A percentile compares a stretch with the other conserved stretches of the same genome.
Evolutionary conservation across 1,139 yeast species (phyloP).

Genomic region (Suhomyces anneliseae): DNA sequence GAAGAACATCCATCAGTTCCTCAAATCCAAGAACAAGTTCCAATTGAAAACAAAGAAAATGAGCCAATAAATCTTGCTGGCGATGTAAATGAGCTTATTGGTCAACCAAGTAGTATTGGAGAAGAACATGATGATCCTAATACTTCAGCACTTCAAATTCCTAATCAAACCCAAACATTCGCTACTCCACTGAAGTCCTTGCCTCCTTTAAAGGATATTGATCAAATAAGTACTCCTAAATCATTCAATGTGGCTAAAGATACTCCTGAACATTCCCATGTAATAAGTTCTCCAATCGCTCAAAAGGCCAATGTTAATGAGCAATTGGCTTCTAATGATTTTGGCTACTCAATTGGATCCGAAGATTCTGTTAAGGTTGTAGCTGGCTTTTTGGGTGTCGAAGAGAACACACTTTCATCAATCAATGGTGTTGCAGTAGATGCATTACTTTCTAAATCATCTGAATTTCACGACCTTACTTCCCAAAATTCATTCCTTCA

Average conservation of each 20-base stretch:
- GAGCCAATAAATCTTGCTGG: neutral
- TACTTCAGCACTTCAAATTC: constrained; percentile 14
- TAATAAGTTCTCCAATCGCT: constrained; percentile 21
- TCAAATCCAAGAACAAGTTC: neutral
- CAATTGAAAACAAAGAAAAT: neutral
- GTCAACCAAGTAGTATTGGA: neutral
- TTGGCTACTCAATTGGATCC: constrained; percentile 3
- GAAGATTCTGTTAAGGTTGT: constrained; percentile 12
- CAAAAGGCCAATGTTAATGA: constrained; percentile 6
- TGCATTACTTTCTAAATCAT: constrained; percentile 43
- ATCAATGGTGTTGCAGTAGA: constrained; percentile 22
- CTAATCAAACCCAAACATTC: constrained; percentile 20
- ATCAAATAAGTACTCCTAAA: constrained; percentile 44
- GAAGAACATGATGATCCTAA: constrained; percentile 16
- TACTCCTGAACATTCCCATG: constrained; percentile 7
- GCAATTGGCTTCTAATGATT: constrained; percentile 2
- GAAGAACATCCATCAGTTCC: neutral
- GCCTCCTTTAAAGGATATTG: constrained; percentile 48
- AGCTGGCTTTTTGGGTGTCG: constrained; percentile 39
- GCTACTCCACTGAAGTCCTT: constrained; percentile 46
- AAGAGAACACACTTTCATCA: constrained; percentile 19
- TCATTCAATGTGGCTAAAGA: constrained; percentile 45
- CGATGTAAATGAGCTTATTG: neutral
- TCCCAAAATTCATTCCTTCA: constrained; percentile 54
- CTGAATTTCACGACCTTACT: constrained; percentile 48